phyloP scores from a whole-genome alignment of 176 grass and related monocot genomes.

The Hyparrhenia diplandra region DNA sequence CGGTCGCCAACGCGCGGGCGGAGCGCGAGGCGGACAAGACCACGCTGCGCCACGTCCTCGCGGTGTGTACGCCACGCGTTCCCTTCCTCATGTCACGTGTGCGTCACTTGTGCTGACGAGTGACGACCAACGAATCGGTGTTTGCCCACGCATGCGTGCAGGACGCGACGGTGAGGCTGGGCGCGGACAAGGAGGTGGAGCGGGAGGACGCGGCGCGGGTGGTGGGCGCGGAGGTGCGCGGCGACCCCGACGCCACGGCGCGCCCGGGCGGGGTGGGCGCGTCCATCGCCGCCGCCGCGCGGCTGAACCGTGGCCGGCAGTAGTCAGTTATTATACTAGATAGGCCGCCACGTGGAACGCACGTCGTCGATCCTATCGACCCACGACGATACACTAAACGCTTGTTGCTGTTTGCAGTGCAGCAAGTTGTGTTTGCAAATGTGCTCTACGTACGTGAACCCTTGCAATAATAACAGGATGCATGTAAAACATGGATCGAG shows the following conservation, averaged over 20 bases:
- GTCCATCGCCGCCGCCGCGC: slow-evolving; percentile 30
- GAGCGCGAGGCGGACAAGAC: slow-evolving; percentile 26
- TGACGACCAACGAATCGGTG: no score
- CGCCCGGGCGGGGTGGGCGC: slow-evolving; percentile 29
- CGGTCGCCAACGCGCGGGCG: slow-evolving; percentile 13
- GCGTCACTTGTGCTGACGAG: no score
- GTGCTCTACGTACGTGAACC: not conserved
- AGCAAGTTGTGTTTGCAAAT: not conserved
- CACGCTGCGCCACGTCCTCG: slow-evolving; percentile 42
- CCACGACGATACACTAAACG: no score
- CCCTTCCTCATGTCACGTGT: not conserved
- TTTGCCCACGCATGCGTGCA: not conserved
- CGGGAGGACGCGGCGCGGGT: slow-evolving; percentile 43
- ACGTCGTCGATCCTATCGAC: not conserved
- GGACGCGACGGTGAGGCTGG: slow-evolving; percentile 37
- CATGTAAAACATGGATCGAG: not conserved
- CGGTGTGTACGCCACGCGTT: not conserved
- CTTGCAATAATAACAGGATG: not conserved
- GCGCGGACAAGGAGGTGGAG: slow-evolving; percentile 39
- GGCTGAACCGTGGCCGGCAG: slow-evolving; percentile 41
- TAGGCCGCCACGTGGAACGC: not conserved
- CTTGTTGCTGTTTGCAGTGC: not conserved
- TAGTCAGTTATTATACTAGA: not conserved
- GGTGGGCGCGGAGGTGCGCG: slow-evolving; percentile 29
- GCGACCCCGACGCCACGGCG: slow-evolving; percentile 31